Conservation (phyloP, 805 yeast species). For the Cyberlindnera mycetangii region DNA sequence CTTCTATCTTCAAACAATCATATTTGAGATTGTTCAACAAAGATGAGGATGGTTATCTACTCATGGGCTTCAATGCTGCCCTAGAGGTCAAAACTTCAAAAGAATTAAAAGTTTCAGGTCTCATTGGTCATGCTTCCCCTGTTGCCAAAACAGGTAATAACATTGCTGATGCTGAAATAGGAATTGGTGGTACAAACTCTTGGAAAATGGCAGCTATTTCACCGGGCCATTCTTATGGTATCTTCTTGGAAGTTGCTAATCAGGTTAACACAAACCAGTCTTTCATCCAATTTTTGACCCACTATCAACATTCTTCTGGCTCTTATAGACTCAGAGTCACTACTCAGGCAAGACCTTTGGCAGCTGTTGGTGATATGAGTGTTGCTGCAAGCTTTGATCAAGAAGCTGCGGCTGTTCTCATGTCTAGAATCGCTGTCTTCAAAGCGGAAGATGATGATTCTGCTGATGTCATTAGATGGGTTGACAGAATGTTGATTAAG, state of each 20-base stretch:
- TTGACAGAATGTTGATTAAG: conserved; percentile 46
- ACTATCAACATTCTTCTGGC: conserved; percentile 95
- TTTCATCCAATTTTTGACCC: conserved; percentile 81
- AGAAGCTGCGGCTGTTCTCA: conserved; percentile 62
- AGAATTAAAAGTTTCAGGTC: conserved; percentile 86
- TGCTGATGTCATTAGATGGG: conserved; percentile 44
- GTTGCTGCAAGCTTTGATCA: conserved; percentile 71
- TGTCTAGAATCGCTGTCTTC: conserved; percentile 51
- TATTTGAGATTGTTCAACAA: conserved; percentile 74
- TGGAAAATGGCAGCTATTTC: conserved; percentile 84
- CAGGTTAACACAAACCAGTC: conserved; percentile 38
- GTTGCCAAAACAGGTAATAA: conserved; percentile 57
- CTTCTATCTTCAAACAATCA: conserved; percentile 68
- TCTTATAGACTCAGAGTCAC: conserved; percentile 87
- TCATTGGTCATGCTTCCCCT: conserved; percentile 90
- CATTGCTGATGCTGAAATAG: conserved; percentile 90
- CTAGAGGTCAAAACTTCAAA: conserved; percentile 83
- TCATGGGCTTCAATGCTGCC: conserved; percentile 87
- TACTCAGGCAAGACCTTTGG: conserved; percentile 63
- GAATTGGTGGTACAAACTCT: conserved; percentile 87
- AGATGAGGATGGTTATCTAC: conserved; percentile 82
- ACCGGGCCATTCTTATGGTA: conserved; percentile 85
- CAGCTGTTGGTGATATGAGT: conserved; percentile 56
- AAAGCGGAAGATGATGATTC: conserved; percentile 32
- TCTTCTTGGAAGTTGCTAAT: conserved; percentile 78